Percentiles rank a stretch among this genome's conserved stretches.
Conservation (phyloP, 2,329 filamentous ascomycete genomes). For the Neophaeococcomyces aloes region DNA sequence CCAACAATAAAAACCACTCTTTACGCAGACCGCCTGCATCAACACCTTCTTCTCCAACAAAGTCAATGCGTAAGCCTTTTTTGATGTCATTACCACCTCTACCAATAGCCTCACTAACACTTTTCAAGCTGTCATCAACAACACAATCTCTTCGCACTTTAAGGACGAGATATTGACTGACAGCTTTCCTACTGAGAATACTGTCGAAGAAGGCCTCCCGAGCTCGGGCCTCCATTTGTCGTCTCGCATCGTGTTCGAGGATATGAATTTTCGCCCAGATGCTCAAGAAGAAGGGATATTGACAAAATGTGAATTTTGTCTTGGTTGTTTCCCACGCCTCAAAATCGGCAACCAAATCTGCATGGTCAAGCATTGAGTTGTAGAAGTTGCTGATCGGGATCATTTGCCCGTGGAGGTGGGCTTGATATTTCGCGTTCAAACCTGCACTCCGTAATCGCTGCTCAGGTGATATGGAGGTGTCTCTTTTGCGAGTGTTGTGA, state of each 20-base stretch:
- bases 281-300: conserved; percentile 84
- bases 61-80: conserved; percentile 76
- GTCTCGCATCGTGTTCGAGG: conserved; percentile 72
- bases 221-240: conserved; percentile 82
- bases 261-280: conserved; percentile 90
- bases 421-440: conserved; percentile 33
- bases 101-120: conserved; percentile 75
- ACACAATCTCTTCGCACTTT: conserved; percentile 67
- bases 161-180: conserved; percentile 68
- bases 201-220: conserved; percentile 85
- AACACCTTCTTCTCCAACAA: conserved; percentile 79
- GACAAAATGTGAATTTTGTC: conserved; percentile 74
- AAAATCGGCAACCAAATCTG: conserved; percentile 77
- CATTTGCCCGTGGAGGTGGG: conserved; percentile 50
- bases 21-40: conserved; percentile 84
- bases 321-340: conserved; percentile 72
- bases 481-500: conserved; percentile 30
- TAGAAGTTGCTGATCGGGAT: conserved; percentile 79
- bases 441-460: conserved; percentile 29
- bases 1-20: conserved; percentile 85
- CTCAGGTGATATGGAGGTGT: conserved; percentile 23
- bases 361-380: conserved; percentile 72
- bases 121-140: conserved; percentile 52
- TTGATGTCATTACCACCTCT: conserved; percentile 76
- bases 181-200: conserved; percentile 62